Evolutionary conservation across 306 rosid genomes (phyloP).

Genomic region (Notholithocarpus densiflorus): DNA sequence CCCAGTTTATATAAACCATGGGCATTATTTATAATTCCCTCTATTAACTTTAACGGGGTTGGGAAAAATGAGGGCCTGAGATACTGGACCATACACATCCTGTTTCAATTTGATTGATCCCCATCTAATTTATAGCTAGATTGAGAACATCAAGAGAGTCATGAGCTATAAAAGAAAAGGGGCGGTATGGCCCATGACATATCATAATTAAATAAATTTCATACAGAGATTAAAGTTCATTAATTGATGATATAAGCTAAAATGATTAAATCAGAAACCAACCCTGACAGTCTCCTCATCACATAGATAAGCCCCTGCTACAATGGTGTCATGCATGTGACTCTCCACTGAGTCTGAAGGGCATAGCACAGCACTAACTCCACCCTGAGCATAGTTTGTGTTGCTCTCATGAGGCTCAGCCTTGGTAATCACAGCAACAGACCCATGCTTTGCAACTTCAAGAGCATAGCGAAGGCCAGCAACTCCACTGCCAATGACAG

Average conservation of each 20-base stretch:
- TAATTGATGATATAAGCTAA: slow-evolving; percentile 7
- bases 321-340: slow-evolving; percentile 90
- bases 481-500: slow-evolving; percentile 86
- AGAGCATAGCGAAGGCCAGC: slow-evolving; percentile 95
- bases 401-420: slow-evolving; percentile 98
- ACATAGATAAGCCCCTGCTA: slow-evolving; percentile 93
- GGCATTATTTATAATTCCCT: background rate
- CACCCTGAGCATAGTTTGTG: slow-evolving; percentile 99
- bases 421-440: slow-evolving; percentile 93
- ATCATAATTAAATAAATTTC: background rate
- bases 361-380: slow-evolving; percentile 91
- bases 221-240: slow-evolving; percentile 6
- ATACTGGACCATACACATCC: background rate
- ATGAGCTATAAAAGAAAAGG: slow-evolving; percentile 1
- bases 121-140: background rate
- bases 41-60: background rate
- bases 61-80: background rate
- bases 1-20: background rate
- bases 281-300: slow-evolving; percentile 91
- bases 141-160: background rate
- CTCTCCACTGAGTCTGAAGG: slow-evolving; percentile 94
- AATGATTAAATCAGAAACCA: slow-evolving; percentile 34
- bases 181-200: background rate
- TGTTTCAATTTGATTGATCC: background rate
- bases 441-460: slow-evolving; percentile 83